Conservation (phyloP, 148 eudicot species). For the Fagopyrum esculentum region DNA sequence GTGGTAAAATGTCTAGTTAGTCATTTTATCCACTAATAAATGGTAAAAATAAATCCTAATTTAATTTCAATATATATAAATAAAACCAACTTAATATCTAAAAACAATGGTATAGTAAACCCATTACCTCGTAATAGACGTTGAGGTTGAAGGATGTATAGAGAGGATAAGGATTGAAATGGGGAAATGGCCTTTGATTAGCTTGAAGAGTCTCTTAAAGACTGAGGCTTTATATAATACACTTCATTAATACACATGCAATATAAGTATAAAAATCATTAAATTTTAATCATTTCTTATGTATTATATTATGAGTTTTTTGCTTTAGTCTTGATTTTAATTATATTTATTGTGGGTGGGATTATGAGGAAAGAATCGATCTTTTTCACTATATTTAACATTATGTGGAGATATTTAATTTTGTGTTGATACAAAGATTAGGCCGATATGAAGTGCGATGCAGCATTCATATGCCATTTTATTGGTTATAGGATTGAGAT, state of each 20-base stretch:
- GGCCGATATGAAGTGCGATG: neutral
- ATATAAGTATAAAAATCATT: neutral
- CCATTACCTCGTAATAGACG: neutral
- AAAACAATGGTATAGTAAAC: neutral
- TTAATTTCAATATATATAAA: too few relatives aligned
- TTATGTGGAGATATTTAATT: neutral
- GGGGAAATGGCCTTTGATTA: conserved; percentile 4
- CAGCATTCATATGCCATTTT: neutral
- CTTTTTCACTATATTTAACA: neutral
- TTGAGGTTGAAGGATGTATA: neutral
- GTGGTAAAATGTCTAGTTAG: too few relatives aligned
- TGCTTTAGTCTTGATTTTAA: neutral
- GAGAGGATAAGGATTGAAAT: neutral
- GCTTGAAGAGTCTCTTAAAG: neutral
- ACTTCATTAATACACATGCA: neutral
- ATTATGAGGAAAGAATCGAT: neutral
- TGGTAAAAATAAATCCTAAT: too few relatives aligned
- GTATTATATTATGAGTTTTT: neutral
- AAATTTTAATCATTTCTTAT: neutral
- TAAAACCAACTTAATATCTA: too few relatives aligned
- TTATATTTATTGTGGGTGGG: neutral
- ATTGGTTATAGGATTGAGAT: neutral
- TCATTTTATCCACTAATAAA: too few relatives aligned
- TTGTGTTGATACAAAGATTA: neutral
- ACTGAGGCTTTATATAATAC: neutral